phyloP scores from a whole-genome alignment of 805 yeast species.

The Saccharomycopsis sp. region DNA sequence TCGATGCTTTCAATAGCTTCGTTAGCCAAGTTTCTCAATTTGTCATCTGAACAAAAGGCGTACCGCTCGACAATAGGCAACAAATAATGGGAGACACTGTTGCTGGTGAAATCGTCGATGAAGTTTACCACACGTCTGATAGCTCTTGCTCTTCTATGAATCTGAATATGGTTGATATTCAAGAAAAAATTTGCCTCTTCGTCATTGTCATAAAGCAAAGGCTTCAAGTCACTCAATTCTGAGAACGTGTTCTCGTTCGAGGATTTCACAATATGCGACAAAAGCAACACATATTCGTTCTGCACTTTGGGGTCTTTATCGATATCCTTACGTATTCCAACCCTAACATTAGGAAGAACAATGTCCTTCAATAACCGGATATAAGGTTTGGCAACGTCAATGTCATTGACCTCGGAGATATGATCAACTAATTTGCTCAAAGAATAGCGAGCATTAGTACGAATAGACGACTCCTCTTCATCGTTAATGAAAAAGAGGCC shows the following conservation, averaged over 20 bases:
- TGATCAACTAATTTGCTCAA: constrained; percentile 62
- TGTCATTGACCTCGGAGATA: constrained; percentile 28
- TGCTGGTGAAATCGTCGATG: constrained; percentile 40
- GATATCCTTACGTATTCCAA: constrained; percentile 54
- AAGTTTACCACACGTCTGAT: constrained; percentile 53
- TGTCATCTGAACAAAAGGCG: constrained; percentile 49
- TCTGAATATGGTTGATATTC: constrained; percentile 76
- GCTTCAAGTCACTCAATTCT: constrained; percentile 61
- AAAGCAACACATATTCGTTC: constrained; percentile 59
- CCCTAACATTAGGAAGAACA: constrained; percentile 57
- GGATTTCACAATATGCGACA: constrained; percentile 54
- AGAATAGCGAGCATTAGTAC: constrained; percentile 67
- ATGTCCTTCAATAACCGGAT: constrained; percentile 41
- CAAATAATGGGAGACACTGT: constrained; percentile 68
- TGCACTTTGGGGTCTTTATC: constrained; percentile 49
- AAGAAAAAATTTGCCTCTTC: constrained; percentile 78
- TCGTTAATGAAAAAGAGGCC: constrained; percentile 68
- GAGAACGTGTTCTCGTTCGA: constrained; percentile 34
- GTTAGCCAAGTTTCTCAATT: constrained; percentile 51
- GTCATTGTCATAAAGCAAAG: constrained; percentile 56
- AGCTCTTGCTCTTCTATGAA: constrained; percentile 82
- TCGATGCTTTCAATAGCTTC: constrained; percentile 64
- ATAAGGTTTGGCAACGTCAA: constrained; percentile 28
- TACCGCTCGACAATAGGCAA: constrained; percentile 82
- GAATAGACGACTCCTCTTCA: constrained; percentile 68